A percentile compares a stretch with the other conserved stretches of the same genome.
Evolutionary conservation across 177 flowering plant species (phyloP).

Genomic region (Telopea speciosissima): DNA sequence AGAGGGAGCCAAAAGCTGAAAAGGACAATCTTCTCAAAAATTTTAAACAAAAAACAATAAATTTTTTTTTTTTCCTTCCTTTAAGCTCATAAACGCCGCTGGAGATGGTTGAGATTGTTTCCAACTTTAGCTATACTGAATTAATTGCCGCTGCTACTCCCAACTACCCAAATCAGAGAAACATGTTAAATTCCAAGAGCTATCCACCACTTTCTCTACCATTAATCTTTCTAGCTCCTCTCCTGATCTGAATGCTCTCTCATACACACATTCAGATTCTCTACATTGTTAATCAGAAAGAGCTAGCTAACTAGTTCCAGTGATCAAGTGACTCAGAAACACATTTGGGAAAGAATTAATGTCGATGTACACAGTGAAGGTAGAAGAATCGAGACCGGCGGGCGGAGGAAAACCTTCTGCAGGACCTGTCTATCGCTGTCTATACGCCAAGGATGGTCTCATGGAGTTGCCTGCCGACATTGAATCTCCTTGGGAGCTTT

Average conservation of each 20-base stretch:
- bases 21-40: no score
- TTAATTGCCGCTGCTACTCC: constrained; percentile 16
- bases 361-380: constrained; percentile 53
- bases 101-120: background rate
- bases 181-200: background rate
- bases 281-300: background rate
- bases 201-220: background rate
- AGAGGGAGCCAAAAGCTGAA: no score
- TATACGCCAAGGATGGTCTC: constrained; percentile 76
- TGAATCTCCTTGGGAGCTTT: constrained; percentile 71
- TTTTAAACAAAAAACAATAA: no score
- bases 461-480: constrained; percentile 41
- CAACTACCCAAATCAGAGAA: background rate
- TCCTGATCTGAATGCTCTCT: background rate
- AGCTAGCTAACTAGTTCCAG: no score
- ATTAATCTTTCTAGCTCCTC: no score
- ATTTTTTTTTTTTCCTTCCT: no score
- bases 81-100: constrained; percentile 13
- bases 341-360: constrained; percentile 24
- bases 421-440: constrained; percentile 70
- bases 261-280: no score
- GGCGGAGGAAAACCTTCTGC: constrained; percentile 50
- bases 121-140: background rate
- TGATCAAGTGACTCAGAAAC: background rate
- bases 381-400: constrained; percentile 50